Evolutionary conservation across 441 rosid genomes (phyloP), one percentile per base, ranked within the genome.

Genomic region (Theobroma grandiflorum): DNA sequence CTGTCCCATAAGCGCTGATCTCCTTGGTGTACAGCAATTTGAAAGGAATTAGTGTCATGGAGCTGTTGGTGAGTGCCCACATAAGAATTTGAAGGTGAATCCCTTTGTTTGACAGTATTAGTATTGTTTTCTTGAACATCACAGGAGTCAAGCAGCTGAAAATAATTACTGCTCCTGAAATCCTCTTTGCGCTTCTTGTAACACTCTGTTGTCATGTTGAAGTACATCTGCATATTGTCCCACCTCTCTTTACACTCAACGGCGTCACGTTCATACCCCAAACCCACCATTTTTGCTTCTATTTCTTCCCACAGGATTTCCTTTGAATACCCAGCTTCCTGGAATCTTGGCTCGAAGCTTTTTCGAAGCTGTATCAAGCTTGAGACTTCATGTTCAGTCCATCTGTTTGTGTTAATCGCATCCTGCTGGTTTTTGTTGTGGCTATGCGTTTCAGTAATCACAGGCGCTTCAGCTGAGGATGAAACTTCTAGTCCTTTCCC

Each of bases 281-380:
- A 64, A 22, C 82, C 73, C 38, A 69, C 79, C 91, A 90, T 87
- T 78, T 84, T 86, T 33, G 69, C 82, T 8, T 86, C 81, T 65
- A 87, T 84, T 73, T 86, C 88, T 69, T 84, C 88, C 93, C 90
- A 87, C 14, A 85, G 3, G n/a, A 72, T 78, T 68, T 85, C 81
- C n/a, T 66, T 64, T 18, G 84, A 77, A 45, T 69, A 61, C 49
- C 82, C 85, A 72, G 22, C 70, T 31, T 86, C 89, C 65, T 80
- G 82, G 74, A 86, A 83, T 62, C 85, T 80, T 43, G 81, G 42
- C 43, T 85, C 90, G 84, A 82, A 74, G 79, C 84, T 57, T 16
- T 85, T 82, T 75, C 82, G 78, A 31, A 86, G 81, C 43, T 86
- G 88, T 22, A 86, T 73, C 69, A 89, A 83, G 62, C 84, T 85